phyloP scores from a whole-genome alignment of 1,284 basidiomycete species.

The Fomitopsis palustris region DNA sequence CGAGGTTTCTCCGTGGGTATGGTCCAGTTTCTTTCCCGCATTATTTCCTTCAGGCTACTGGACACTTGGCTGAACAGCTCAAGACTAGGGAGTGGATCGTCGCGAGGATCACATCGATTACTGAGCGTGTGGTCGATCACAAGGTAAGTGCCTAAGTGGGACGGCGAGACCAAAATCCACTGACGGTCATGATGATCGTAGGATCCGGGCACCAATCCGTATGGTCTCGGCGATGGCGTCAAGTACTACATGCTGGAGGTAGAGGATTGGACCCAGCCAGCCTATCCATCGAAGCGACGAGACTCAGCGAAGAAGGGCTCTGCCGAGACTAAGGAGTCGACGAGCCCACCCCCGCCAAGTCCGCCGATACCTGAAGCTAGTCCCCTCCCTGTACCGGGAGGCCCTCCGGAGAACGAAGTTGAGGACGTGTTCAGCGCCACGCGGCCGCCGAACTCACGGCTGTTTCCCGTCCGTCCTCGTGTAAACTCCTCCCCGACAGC shows the following conservation, averaged over 20 bases:
- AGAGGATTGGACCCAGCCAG: constrained; percentile 85
- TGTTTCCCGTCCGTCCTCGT: constrained; percentile 59
- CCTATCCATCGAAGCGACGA: constrained; percentile 55
- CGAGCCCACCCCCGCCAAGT: constrained; percentile 11
- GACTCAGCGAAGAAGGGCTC: constrained; percentile 49
- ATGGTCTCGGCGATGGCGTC: constrained; percentile 84
- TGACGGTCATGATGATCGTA: constrained; percentile 26
- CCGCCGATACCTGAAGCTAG: constrained; percentile 32
- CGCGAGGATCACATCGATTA: constrained; percentile 85
- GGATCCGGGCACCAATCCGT: constrained; percentile 73
- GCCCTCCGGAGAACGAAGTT: constrained; percentile 61
- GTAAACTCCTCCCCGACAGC: constrained; percentile 64
- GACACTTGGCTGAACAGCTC: constrained; percentile 80
- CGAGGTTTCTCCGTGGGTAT: constrained; percentile 34
- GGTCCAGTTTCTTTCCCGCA: constrained; percentile 87
- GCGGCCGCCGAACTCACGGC: constrained; percentile 56
- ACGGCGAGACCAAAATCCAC: background rate
- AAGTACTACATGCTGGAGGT: constrained; percentile 94
- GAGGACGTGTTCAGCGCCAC: constrained; percentile 63
- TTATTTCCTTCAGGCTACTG: constrained; percentile 90
- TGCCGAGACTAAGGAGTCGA: constrained; percentile 28
- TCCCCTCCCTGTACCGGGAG: constrained; percentile 36
- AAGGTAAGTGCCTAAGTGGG: constrained; percentile 45
- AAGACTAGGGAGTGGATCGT: constrained; percentile 92
- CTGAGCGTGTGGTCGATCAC: constrained; percentile 79